These are phyloP conservation scores for Thalia dealbata DNA, from an alignment of 176 grass and related monocot genomes.

Conservation along the genomic window DNA sequence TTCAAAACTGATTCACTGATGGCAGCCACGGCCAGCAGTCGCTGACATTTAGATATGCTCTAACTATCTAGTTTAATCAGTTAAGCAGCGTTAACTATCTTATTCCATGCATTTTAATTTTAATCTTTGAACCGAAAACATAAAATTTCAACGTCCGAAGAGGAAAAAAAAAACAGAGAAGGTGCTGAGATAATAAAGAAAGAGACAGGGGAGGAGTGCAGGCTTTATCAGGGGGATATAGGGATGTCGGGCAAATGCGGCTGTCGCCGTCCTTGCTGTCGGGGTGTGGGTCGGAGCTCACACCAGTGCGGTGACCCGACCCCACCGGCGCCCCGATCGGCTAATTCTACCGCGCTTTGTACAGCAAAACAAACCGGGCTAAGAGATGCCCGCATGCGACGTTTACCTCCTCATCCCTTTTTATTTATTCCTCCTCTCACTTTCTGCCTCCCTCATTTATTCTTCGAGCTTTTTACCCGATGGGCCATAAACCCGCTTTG, in stretches of 20 bases:
- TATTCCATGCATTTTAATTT: too few species aligned
- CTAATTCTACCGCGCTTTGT: not conserved
- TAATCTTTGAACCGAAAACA: not conserved
- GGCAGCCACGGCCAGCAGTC: too few species aligned
- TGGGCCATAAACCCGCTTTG: too few species aligned
- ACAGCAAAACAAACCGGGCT: not conserved
- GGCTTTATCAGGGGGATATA: constrained; percentile 16
- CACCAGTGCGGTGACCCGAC: not conserved
- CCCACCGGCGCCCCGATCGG: not conserved
- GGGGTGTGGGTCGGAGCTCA: not conserved
- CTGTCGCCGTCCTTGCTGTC: constrained; percentile 22
- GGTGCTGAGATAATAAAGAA: not conserved
- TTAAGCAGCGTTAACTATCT: too few species aligned
- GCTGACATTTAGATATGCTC: not conserved
- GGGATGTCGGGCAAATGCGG: constrained; percentile 15
- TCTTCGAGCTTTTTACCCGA: too few species aligned
- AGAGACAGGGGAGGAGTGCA: not conserved
- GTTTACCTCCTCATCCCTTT: too few species aligned
- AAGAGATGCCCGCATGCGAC: constrained; percentile 8
- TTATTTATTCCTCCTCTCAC: too few species aligned
- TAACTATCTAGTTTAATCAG: too few species aligned
- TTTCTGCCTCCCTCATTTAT: too few species aligned
- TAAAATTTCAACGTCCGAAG: too few species aligned
- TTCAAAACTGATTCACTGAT: too few species aligned
- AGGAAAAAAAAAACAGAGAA: not conserved